Evolutionary conservation across 352 stramenopile species (phyloP).

Genomic region (Phytophthora citricola): DNA sequence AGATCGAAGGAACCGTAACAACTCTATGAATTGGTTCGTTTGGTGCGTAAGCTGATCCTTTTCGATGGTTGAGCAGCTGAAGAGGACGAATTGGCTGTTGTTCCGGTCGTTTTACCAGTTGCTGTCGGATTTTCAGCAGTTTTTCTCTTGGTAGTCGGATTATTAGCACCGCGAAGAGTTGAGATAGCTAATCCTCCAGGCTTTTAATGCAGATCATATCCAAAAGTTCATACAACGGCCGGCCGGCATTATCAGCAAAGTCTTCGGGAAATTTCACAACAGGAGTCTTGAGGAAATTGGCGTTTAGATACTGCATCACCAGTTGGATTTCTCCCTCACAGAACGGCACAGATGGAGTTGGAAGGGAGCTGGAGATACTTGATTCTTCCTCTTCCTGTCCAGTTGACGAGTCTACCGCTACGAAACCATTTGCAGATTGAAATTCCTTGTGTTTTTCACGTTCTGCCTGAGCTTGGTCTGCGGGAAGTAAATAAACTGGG

Average conservation of each 20-base stretch:
- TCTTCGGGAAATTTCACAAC: slow-evolving; percentile 80
- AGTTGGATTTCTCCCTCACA: slow-evolving; percentile 61
- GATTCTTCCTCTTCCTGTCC: slow-evolving; percentile 25
- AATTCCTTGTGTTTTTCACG: slow-evolving; percentile 38
- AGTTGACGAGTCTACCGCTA: slow-evolving; percentile 52
- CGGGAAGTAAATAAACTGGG: slow-evolving; percentile 66
- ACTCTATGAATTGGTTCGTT: slow-evolving; percentile 79
- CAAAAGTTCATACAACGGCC: slow-evolving; percentile 89
- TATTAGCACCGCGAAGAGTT: slow-evolving; percentile 14
- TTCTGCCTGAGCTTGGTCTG: slow-evolving; percentile 51
- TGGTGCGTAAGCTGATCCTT: slow-evolving; percentile 67
- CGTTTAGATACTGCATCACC: slow-evolving; percentile 87
- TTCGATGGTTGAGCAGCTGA: slow-evolving; percentile 41
- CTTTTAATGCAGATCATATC: slow-evolving; percentile 92
- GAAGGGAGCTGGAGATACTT: neutral
- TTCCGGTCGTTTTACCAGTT: slow-evolving; percentile 3
- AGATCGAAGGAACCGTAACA: slow-evolving; percentile 92
- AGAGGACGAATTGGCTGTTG: neutral
- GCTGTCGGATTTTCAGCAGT: slow-evolving; percentile 5
- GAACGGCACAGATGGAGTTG: slow-evolving; percentile 26
- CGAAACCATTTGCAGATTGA: slow-evolving; percentile 40
- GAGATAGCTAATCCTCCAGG: slow-evolving; percentile 45
- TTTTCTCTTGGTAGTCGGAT: slow-evolving; percentile 21
- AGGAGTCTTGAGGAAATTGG: slow-evolving; percentile 76
- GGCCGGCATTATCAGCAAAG: slow-evolving; percentile 77